Evolutionary conservation across 345 rosid species (phyloP), one percentile per base, ranked within the genome.

Genomic region (Tarenaya hassleriana): DNA sequence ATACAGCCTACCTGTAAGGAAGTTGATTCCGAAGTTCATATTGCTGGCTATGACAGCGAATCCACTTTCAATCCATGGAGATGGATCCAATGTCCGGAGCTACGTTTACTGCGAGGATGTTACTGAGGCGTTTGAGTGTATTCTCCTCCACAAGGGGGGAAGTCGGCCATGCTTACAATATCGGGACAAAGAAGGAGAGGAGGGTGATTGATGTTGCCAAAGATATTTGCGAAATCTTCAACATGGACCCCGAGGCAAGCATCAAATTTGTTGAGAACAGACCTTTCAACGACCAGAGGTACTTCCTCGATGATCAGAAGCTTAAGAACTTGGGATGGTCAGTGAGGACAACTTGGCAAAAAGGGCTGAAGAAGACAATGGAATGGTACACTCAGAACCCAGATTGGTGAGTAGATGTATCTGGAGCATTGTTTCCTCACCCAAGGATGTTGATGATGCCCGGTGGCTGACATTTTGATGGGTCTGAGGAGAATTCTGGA

Each of bases 371-470:
- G 73, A 86, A 77, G 75, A 83, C 95, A 8, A 78, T 83, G 37
- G 82, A 83, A 8, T 86, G 91, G 95, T 86, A 86, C 72, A 76
- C 76, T 19, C 69, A 75, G 45, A 80, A 86, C 72, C 95, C 95
- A 9, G 79, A 80, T 34, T 86, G 95, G 91, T 86, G 95, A 88
- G 95, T 86, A 7, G 91, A 86, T 70, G 95, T 86, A 18, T 64
- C 83, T 38, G 91, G 91, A 20, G 95, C 95, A 8, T 53, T 86
- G 62, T 86, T 86, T 75, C 95, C 91, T 54, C 95, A 86, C 46
- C 95, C 91, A 8, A 75, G 86, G 64, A 86, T 83, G 95, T 57
- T 82, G 68, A 79, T 86, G 86, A 83, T 83, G 91, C 88, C 91
- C 44, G 91, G 95, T 55, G 88, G 88, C 20, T 71, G 86, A 21